phyloP scores from a whole-genome alignment of 192 early-diverging fungal species.

The Coemansia sp. region DNA sequence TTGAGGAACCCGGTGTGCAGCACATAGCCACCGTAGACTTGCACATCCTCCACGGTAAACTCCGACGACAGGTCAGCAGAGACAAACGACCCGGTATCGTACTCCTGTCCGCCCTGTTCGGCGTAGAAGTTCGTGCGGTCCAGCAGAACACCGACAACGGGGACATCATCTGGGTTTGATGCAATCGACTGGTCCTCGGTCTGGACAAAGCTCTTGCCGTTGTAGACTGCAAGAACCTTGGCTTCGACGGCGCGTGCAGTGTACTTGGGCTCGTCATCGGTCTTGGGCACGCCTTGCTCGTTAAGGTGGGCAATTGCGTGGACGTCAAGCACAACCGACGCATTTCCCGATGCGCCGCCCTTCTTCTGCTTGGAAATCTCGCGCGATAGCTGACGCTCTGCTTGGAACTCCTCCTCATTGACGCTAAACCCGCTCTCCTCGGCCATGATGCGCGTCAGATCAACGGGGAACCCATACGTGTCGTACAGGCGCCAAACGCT shows the following conservation, averaged over 20 bases:
- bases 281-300: slow-evolving; percentile 71
- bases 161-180: slow-evolving; percentile 55
- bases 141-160: slow-evolving; percentile 83
- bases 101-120: slow-evolving; percentile 94
- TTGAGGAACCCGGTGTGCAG: slow-evolving; percentile 94
- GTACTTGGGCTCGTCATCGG: slow-evolving; percentile 89
- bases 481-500: slow-evolving; percentile 99
- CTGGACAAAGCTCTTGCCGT: slow-evolving; percentile 26
- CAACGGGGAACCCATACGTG: slow-evolving; percentile 98
- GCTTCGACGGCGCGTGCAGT: slow-evolving; percentile 66
- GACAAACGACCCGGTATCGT: slow-evolving; percentile 84
- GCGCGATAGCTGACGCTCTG: slow-evolving; percentile 76
- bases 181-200: slow-evolving; percentile 45
- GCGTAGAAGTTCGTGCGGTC: slow-evolving; percentile 98
- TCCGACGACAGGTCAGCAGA: slow-evolving; percentile 82
- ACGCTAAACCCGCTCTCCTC: slow-evolving; percentile 87
- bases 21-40: slow-evolving; percentile 93
- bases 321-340: slow-evolving; percentile 80
- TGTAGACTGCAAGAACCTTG: slow-evolving; percentile 77
- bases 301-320: slow-evolving; percentile 88
- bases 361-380: slow-evolving; percentile 66
- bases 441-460: slow-evolving; percentile 97
- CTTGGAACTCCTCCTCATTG: slow-evolving; percentile 81
- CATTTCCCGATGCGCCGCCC: slow-evolving; percentile 56
- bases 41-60: slow-evolving; percentile 89